Base-by-base conservation (phyloP, 768 basidiomycete species). In the Rhizopogon vesiculosus region DNA sequence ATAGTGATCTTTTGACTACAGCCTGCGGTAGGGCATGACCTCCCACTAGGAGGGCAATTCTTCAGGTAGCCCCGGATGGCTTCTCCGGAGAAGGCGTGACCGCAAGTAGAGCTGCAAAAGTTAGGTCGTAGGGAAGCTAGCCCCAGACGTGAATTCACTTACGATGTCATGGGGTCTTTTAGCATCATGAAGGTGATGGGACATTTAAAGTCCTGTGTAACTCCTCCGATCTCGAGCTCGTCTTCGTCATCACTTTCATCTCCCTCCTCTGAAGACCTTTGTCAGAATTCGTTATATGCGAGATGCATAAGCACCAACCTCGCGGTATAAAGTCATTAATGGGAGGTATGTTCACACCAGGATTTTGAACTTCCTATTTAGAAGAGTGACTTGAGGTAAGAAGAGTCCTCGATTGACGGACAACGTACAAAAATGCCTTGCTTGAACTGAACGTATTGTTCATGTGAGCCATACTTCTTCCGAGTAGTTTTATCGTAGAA, bases 161-260 rank as follows among this genome's bases (percentile, higher is more conserved):
- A 95, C 94, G 91, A 93, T 3, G 88, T 92, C 56, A 90, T 74
- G 2, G 95, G 93, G 50, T 96, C 77, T 19, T 76, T 77, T 40
- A 92, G 77, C 13, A 78, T 67, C 2, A 74, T 79, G 43, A 94
- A 75, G 1, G 88, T 85, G 49, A 98, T 73, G 2, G 93, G 94
- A 61, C 93, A 96, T 54, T 83, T 87, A 76, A 86, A 92, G 62
- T 85, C 86, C 64, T 91, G 89, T 6, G 85, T 88, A 29, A 86
- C 79, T 25, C 92, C 93, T 51, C 95, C 95, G 49, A 96, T 76
- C 70, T 93, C 88, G 33, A 98, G 70, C 12, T 97, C 95, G 51
- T 93, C 90, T 33, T 95, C 94, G 51, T 86, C 85, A 55, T 90
- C 90, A 53, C 87, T 90, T 31, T 80, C 84, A 59, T 93, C 91